phyloP scores from a whole-genome alignment of 2,329 filamentous ascomycete genomes.

The Penicillium griseofulvum region DNA sequence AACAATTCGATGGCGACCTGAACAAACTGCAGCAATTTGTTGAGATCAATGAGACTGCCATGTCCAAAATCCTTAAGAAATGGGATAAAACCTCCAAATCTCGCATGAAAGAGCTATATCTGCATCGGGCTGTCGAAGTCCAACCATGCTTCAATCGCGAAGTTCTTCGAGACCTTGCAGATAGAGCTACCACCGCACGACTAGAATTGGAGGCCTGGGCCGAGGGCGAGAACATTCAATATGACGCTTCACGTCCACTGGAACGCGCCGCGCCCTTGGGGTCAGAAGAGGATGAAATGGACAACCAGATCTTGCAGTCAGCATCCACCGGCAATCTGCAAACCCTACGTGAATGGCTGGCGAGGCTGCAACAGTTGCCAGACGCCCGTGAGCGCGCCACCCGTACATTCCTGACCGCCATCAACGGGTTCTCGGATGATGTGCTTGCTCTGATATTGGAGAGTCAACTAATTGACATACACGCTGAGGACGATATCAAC shows the following conservation, averaged over 20 bases:
- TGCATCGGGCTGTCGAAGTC: constrained; percentile 92
- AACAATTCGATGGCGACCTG: constrained; percentile 92
- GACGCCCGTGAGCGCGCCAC: constrained; percentile 75
- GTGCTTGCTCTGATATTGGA: constrained; percentile 74
- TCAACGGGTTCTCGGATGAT: constrained; percentile 77
- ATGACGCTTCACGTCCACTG: constrained; percentile 54
- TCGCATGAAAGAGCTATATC: constrained; percentile 94
- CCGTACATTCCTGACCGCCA: constrained; percentile 82
- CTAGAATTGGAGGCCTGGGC: constrained; percentile 96
- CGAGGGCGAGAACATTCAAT: constrained; percentile 89
- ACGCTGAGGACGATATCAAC: constrained; percentile 95
- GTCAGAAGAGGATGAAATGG: constrained; percentile 84
- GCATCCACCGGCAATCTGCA: constrained; percentile 78
- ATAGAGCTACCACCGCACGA: constrained; percentile 93
- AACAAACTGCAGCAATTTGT: constrained; percentile 98
- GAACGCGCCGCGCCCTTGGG: constrained; percentile 49
- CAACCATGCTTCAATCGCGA: constrained; percentile 98
- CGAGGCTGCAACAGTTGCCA: constrained; percentile 62
- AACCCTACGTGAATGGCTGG: constrained; percentile 75
- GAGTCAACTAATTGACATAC: constrained; percentile 81
- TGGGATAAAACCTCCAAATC: constrained; percentile 99
- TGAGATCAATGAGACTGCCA: constrained; percentile 94
- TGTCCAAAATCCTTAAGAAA: constrained; percentile 98
- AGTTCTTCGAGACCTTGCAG: constrained; percentile 93
- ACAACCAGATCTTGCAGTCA: constrained; percentile 79